Evolutionary conservation across 2,329 filamentous ascomycete species (phyloP), one percentile per base, ranked within the genome.

Genomic region (Epichloe scottii): DNA sequence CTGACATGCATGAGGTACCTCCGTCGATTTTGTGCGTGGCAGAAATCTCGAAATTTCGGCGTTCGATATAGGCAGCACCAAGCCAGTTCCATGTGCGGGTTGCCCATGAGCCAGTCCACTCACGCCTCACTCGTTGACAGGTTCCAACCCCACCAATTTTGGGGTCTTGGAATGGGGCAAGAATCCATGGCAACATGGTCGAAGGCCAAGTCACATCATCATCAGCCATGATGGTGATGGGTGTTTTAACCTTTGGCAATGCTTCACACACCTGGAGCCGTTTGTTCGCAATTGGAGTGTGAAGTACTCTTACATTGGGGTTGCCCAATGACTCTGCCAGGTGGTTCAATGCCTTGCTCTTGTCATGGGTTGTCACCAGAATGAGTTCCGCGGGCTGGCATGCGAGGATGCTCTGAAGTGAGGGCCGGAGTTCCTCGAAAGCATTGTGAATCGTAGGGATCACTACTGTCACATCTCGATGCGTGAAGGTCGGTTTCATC

Each of bases 11-110:
- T 11, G 91, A 94, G n/a, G 94, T 85, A 40, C 91, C 91, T 53
- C 91, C 91, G 64, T 97, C 91, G 48, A 96, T 85, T 70, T 91
- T 87, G 66, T 94, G 91, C 50, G 90, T 96, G 34, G 91, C 90
- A 46, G 90, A 94, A 64, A 94, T 95, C 68, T 97, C 91, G 65
- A 96, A 97, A 69, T 96, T 97, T 55, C 91, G 84, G 53, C 91
- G 82, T 68, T 95, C 87, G 55, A 97, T 85, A 67, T 97, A 97
- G 48, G 90, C 82, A 21, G 89, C 87, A 5, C 90, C 90, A 19
- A 97, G 77, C 76, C 91, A 96, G 63, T 90, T 90, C 82, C 84
- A 96, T 56, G 87, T 72, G 48, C 78, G 78, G 41, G 79, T 78
- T 26, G 73, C 72, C 62, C 81, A 70, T 40, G 79, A 79, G 1